Conservation (phyloP, 768 basidiomycete species). For the Crassisporium funariophilum region DNA sequence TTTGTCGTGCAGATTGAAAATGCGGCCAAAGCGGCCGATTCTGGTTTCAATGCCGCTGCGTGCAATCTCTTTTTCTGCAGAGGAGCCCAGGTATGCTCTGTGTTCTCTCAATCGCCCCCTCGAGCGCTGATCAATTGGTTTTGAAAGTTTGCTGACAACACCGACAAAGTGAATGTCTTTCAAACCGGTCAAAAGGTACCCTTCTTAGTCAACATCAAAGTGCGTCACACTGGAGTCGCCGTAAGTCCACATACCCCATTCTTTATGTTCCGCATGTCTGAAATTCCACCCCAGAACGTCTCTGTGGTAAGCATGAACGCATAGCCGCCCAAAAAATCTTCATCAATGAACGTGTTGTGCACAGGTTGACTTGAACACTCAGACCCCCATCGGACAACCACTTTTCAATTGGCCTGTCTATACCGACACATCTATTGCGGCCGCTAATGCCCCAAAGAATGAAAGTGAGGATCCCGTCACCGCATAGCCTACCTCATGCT, state of each 20-base stretch:
- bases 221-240: constrained; percentile 37
- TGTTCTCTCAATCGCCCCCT: background rate
- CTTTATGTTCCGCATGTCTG: background rate
- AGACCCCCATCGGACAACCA: constrained; percentile 29
- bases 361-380: constrained; percentile 31
- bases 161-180: constrained; percentile 28
- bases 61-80: constrained; percentile 38
- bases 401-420: constrained; percentile 36
- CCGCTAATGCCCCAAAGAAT: constrained; percentile 34
- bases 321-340: background rate
- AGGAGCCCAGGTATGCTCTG: constrained; percentile 29
- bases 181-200: constrained; percentile 30
- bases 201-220: constrained; percentile 33
- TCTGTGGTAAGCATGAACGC: constrained; percentile 24
- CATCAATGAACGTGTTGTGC: background rate
- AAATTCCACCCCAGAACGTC: constrained; percentile 28
- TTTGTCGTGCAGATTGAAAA: constrained; percentile 32
- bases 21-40: constrained; percentile 28
- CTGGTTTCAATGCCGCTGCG: constrained; percentile 30
- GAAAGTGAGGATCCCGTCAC: constrained; percentile 28
- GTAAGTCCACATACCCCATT: constrained; percentile 16
- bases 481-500: background rate
- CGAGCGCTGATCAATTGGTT: background rate
- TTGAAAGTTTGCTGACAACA: constrained; percentile 33
- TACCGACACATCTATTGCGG: constrained; percentile 31